Base-by-base conservation (phyloP, 352 stramenopile genomes). In the Thalassiosira sp. region DNA sequence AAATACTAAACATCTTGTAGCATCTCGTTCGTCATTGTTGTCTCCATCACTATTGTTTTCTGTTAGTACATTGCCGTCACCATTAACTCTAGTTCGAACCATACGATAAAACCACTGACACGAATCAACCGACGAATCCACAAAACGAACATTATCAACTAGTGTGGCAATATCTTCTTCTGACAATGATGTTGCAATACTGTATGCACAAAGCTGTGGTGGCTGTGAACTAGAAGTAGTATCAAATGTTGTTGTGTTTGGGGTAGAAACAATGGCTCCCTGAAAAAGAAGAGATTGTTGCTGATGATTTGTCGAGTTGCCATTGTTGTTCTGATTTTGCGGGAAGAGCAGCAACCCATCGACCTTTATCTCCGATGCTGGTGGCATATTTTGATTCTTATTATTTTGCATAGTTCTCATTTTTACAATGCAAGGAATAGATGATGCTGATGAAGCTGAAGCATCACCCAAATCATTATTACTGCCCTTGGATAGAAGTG, bases 101-200 rank as follows among this genome's bases (percentile, higher is more conserved):
- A 60, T 15, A 27, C 48, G 43, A 45, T 58, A 68, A 45, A 35
- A 76, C 66, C 66, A 76, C 10, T 42, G 66, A 46, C 56, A 68
- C 25, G 8, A 16, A 20, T 56, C 31, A 35, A 76, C 10, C 10
- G 25, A 22, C n/a, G 45, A 67, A 33, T 76, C 28, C 6, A 69
- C 56, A 22, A 76, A 76, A 15, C 28, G 54, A 35, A 68, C 37
- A 49, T 76, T 76, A 56, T 76, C 66, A 24, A 67, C 33, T 24
- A 68, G 27, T 11, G 51, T 76, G 15, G 43, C 13, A 20, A 76
- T 22, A 33, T 52, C 37, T 42, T 73, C 64, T 57, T 65, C 37
- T 3, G 52, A 20, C 40, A 45, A 27, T 42, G 11, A 42, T 13
- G 46, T 62, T 31, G 60, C 27, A 42, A 68, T 49, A 15, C 13